These are phyloP conservation scores for Fusarium liriodendri DNA, from an alignment of 2,329 filamentous ascomycete genomes.

Conservation along the genomic window DNA sequence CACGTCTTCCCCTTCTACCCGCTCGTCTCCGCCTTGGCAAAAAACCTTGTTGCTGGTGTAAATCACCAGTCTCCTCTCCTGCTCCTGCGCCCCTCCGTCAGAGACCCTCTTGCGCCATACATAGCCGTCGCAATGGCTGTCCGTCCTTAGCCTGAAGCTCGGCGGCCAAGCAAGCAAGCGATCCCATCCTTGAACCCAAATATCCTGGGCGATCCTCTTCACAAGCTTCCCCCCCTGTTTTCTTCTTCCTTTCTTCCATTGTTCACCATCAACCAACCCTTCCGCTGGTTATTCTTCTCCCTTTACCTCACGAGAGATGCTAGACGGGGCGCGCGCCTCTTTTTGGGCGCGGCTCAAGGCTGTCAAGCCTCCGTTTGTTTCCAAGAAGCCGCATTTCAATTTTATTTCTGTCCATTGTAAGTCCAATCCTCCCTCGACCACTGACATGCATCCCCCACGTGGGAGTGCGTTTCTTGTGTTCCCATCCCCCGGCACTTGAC, in stretches of 20 bases:
- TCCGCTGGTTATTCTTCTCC: slow-evolving; percentile 5
- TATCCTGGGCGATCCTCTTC: slow-evolving; percentile 20
- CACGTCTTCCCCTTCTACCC: not conserved
- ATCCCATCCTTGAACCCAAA: slow-evolving; percentile 22
- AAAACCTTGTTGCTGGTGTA: slow-evolving; percentile 34
- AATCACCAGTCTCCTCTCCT: slow-evolving; percentile 23
- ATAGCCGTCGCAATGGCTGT: slow-evolving; percentile 29
- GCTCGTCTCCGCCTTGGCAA: not conserved
- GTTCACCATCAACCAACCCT: slow-evolving; percentile 7
- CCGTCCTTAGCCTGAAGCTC: slow-evolving; percentile 23
- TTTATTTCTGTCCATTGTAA: slow-evolving; percentile 85
- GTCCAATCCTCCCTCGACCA: slow-evolving; percentile 44
- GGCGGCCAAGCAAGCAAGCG: slow-evolving; percentile 9
- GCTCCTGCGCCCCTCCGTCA: slow-evolving; percentile 13
- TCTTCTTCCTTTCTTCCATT: slow-evolving; percentile 26
- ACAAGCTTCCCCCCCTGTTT: slow-evolving; percentile 13
- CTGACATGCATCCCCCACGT: slow-evolving; percentile 31
- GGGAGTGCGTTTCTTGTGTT: slow-evolving; percentile 24
- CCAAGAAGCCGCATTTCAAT: slow-evolving; percentile 76
- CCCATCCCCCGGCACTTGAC: slow-evolving; percentile 7
- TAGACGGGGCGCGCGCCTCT: slow-evolving; percentile 48
- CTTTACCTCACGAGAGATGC: slow-evolving; percentile 43
- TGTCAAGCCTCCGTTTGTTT: slow-evolving; percentile 67
- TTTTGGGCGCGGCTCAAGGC: slow-evolving; percentile 58
- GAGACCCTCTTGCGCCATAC: slow-evolving; percentile 26